Evolutionary conservation across 805 yeast genomes (phyloP).

Genomic region (Ogataea henricii): DNA sequence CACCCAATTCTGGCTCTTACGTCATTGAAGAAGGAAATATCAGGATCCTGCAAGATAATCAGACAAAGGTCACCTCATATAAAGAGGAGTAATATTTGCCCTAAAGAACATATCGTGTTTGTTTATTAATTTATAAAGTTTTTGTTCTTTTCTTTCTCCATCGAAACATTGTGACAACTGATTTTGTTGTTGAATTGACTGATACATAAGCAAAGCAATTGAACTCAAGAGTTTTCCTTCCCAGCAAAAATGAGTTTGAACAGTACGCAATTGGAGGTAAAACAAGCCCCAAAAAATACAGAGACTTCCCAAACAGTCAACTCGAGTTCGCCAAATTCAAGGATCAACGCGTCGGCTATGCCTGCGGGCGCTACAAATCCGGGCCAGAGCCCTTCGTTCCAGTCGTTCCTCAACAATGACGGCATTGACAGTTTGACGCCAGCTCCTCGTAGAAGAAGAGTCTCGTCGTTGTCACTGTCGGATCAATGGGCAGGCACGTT

Average conservation of each 20-base stretch:
- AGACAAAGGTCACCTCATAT: background rate
- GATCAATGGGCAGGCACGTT: constrained; percentile 63
- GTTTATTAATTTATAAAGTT: background rate
- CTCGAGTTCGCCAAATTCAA: background rate
- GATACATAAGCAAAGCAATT: too few relatives aligned
- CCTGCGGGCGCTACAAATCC: constrained; percentile 6
- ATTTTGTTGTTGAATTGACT: too few relatives aligned
- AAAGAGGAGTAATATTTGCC: background rate
- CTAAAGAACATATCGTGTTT: too few relatives aligned
- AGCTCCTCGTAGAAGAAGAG: constrained; percentile 58
- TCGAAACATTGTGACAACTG: too few relatives aligned
- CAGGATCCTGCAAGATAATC: background rate
- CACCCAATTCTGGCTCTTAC: background rate
- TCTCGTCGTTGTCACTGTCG: constrained; percentile 65
- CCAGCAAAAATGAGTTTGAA: background rate
- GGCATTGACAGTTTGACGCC: constrained; percentile 72
- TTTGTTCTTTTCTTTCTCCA: too few relatives aligned
- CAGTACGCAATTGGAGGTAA: constrained; percentile 9
- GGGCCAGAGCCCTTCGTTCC: constrained; percentile 22
- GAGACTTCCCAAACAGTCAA: constrained; percentile 9
- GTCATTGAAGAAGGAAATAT: background rate
- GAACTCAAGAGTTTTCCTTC: too few relatives aligned
- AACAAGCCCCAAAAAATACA: constrained; percentile 21
- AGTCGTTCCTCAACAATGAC: constrained; percentile 68
- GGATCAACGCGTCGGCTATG: background rate